These are phyloP conservation scores for Gardenia jasminoides DNA, from an alignment of 257 asterid species.

Conservation along the genomic window DNA sequence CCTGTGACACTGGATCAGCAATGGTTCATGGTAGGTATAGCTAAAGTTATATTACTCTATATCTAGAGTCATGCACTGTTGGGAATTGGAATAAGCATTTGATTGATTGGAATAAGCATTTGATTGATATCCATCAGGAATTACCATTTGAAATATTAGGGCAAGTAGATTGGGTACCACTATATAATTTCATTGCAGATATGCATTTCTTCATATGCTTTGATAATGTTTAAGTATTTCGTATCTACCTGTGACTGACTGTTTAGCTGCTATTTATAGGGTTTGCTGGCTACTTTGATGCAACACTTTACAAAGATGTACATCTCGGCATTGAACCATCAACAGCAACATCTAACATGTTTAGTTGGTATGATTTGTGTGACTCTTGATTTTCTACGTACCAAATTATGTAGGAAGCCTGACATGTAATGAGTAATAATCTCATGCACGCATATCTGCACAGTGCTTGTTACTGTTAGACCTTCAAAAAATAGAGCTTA, in stretches of 20 bases:
- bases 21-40: slow-evolving; percentile 73
- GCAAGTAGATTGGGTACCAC: neutral
- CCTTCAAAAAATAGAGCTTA: neutral
- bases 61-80: neutral
- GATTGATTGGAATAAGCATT: neutral
- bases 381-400: neutral
- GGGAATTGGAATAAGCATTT: neutral
- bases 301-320: slow-evolving; percentile 85
- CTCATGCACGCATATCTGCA: neutral
- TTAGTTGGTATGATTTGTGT: slow-evolving; percentile 70
- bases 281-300: slow-evolving; percentile 95
- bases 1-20: slow-evolving; percentile 80
- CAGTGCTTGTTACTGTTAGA: neutral
- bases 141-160: neutral
- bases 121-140: neutral
- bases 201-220: neutral
- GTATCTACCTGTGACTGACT: slow-evolving; percentile 8
- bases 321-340: slow-evolving; percentile 97
- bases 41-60: neutral
- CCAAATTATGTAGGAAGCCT: neutral
- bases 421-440: neutral
- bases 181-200: neutral
- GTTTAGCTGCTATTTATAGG: slow-evolving; percentile 42
- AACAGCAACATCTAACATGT: slow-evolving; percentile 93
- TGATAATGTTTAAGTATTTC: neutral